Percentiles rank a stretch among this genome's conserved stretches.
These are phyloP conservation scores for Sclerospora graminicola DNA, from an alignment of 352 stramenopile genomes.

Conservation along the genomic window DNA sequence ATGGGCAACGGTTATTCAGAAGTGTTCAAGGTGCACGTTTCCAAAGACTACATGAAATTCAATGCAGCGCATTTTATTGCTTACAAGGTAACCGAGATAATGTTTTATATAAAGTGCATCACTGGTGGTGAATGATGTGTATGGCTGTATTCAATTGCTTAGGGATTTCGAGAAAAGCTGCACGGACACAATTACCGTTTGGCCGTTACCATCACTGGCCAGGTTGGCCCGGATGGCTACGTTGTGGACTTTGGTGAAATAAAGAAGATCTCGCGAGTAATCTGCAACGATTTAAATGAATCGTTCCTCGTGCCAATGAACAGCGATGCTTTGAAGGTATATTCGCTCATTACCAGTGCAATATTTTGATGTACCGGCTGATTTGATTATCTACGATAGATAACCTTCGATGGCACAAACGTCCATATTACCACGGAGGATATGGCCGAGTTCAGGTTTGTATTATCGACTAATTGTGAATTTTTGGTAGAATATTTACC, in stretches of 20 bases:
- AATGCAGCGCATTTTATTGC: slow-evolving; percentile 86
- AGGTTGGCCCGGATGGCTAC: slow-evolving; percentile 90
- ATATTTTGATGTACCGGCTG: neutral
- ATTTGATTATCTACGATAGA: slow-evolving; percentile 28
- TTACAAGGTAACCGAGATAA: slow-evolving; percentile 48
- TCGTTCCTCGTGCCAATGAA: slow-evolving; percentile 94
- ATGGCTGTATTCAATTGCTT: slow-evolving; percentile 1
- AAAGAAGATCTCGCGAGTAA: slow-evolving; percentile 90
- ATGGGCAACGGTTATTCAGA: slow-evolving; percentile 41
- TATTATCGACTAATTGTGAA: neutral
- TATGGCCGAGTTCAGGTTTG: slow-evolving; percentile 85
- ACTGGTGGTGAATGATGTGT: neutral
- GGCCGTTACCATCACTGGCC: slow-evolving; percentile 83
- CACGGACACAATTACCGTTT: slow-evolving; percentile 97
- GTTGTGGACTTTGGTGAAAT: slow-evolving; percentile 97
- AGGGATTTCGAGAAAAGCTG: slow-evolving; percentile 92
- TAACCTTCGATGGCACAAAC: slow-evolving; percentile 78
- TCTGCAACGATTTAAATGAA: slow-evolving; percentile 97
- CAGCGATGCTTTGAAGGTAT: slow-evolving; percentile 87
- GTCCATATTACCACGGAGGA: slow-evolving; percentile 92
- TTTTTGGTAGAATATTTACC: neutral
- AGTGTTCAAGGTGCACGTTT: slow-evolving; percentile 83
- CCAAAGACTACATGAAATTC: slow-evolving; percentile 89
- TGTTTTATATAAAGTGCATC: too few relatives aligned
- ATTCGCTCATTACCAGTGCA: neutral